Evolutionary conservation across 1,139 yeast species (phyloP), one percentile per base, ranked within the genome.

Genomic region (Yamadazyma dendronema): DNA sequence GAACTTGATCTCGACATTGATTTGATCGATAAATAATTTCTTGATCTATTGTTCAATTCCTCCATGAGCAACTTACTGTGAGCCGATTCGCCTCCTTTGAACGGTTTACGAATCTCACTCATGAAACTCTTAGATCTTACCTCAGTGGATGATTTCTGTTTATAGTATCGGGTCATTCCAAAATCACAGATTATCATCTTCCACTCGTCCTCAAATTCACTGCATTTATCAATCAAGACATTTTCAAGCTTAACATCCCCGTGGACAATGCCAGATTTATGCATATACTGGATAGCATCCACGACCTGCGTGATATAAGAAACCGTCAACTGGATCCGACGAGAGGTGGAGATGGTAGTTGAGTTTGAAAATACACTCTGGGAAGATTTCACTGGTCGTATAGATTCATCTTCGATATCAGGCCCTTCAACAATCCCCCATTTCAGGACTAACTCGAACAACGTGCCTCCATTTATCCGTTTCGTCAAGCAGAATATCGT

Each of bases 221-320:
- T 46, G 44, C 61, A 45, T 17, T 61, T 58, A 37, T 79, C 80
- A 24, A 87, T 62, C 37, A 90, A 62, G 41, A 94, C 85, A 54
- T 90, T 90, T 52, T 90, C 97, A 35, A 89, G 67, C 58, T 90
- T 90, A 30, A 90, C 65, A 60, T 90, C 97, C 2, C 97, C 95
- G 55, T 90, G 97, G 7, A 84, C 90, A 24, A 87, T 72, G 4
- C 82, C 83, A 10, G 73, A 73, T 24, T 59, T 59, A 57, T 90
- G 97, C 77, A 90, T 72, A 55, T 85, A 87, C 30, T 61, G 50
- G 28, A 90, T 57, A 0, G 88, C 96, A 13, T 68, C 61, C 3
- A 78, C 72, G 3, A 87, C 68, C 48, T 85, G 89, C 25, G 57
- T 50, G 1, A 76, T 54, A 44, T 73, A 74, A n/a, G 49, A 49